These are phyloP conservation scores for Fusarium robinianum DNA, from an alignment of 2,329 filamentous ascomycete species.

Conservation along the genomic window DNA sequence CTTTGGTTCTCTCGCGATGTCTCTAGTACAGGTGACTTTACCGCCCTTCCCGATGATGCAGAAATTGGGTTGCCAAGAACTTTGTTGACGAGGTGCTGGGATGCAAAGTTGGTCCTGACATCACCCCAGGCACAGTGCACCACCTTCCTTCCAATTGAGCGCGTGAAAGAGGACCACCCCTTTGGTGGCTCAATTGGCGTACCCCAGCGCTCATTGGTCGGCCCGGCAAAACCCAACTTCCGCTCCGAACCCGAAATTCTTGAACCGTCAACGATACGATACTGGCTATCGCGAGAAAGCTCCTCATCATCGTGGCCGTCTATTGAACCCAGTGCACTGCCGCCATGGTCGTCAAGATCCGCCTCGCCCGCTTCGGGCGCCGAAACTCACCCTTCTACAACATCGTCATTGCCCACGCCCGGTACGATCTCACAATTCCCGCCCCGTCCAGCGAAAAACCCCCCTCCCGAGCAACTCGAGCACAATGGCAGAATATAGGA, in stretches of 20 bases:
- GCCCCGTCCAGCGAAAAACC: not conserved
- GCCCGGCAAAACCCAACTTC: slow-evolving; percentile 46
- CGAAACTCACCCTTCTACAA: slow-evolving; percentile 93
- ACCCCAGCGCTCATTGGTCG: slow-evolving; percentile 31
- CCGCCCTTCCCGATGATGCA: slow-evolving; percentile 7
- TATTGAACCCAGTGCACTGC: slow-evolving; percentile 19
- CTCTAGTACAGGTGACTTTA: not conserved
- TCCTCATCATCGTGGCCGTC: slow-evolving; percentile 19
- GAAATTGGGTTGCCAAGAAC: slow-evolving; percentile 13
- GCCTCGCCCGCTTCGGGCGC: slow-evolving; percentile 90
- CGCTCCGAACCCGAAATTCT: slow-evolving; percentile 40
- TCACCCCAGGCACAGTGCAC: slow-evolving; percentile 15
- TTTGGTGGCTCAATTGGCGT: not conserved
- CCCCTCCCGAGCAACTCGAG: no score
- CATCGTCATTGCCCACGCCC: slow-evolving; percentile 91
- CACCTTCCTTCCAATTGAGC: not conserved
- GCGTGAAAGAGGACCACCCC: slow-evolving; percentile 1
- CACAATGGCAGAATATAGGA: no score
- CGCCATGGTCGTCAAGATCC: slow-evolving; percentile 88
- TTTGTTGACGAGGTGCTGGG: slow-evolving; percentile 22
- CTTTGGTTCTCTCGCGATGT: not conserved
- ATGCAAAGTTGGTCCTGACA: slow-evolving; percentile 27
- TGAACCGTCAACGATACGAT: slow-evolving; percentile 24
- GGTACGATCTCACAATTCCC: slow-evolving; percentile 57
- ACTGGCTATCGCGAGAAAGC: slow-evolving; percentile 6